Evolutionary conservation across 148 eudicot genomes (phyloP), one percentile per base, ranked within the genome.

Genomic region (Persicaria maculosa): DNA sequence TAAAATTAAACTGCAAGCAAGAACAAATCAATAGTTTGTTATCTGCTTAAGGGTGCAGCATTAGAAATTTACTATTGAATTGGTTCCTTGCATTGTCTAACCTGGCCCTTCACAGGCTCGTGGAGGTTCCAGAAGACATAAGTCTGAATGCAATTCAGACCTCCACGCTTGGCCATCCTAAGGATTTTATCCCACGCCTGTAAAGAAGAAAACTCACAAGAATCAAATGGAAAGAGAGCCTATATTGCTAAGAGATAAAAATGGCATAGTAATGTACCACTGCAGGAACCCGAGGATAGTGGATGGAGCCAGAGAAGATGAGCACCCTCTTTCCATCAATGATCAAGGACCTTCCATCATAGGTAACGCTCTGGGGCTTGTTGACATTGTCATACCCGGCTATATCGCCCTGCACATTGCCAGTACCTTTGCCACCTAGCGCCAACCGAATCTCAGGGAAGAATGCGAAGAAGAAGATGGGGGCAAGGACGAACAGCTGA

Each of bases 51-150:
- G 0, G 40, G 40, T 31, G 40, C 40, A 31, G 40, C 40, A 31
- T 31, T 31, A 31, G 40, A 31, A 31, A 31, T 31, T 31, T 31
- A 31, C 40, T 31, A 31, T 31, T 31, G 40, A 31, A 1, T 31
- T 31, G 40, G 40, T 31, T 31, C 40, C 40, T 31, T 31, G 40
- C 2, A 31, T 31, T 31, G 40, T 31, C 40, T 31, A 31, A 88
- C 89, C 91, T 88, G 73, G 76, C 88, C 88, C 80, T 88, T 79
- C 50, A 77, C 77, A 48, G 92, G 89, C 78, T 88, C 92, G 36
- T 88, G 92, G 44, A 82, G 4, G 75, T 88, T 88, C 91, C 91
- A 88, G 72, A 88, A 88, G 65, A 88, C 87, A 52, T 88, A 88
- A 47, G 89, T 88, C 76, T 79, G 83, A 68, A 88, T 86, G 44